A percentile compares a stretch with the other conserved stretches of the same genome.
Conservation (phyloP, 169 alveolate species). For the Eimeria praecox region DNA sequence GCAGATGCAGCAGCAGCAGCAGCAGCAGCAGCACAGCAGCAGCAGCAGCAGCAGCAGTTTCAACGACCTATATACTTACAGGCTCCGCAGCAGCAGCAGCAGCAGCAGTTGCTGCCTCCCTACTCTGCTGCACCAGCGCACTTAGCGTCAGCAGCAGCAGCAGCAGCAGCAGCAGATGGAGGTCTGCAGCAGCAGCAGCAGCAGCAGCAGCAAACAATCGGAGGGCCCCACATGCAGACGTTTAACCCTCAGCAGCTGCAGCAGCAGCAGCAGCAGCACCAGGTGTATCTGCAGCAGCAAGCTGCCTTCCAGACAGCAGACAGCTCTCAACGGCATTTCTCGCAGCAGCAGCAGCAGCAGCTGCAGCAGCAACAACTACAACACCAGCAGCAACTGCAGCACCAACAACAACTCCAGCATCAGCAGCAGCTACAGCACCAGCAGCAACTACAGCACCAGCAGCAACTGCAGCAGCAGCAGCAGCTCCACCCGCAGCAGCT, state of each 20-base stretch:
- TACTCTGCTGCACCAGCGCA: constrained; percentile 28
- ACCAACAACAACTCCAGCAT: not conserved
- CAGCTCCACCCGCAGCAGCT: constrained; percentile 19
- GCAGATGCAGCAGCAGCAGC: constrained; percentile 18
- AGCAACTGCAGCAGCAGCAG: constrained; percentile 12
- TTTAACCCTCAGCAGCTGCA: not conserved
- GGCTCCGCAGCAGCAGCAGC: constrained; percentile 49
- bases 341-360: constrained; percentile 37
- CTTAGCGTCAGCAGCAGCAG: not conserved
- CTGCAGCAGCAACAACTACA: constrained; percentile 27
- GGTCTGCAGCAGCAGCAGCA: constrained; percentile 6
- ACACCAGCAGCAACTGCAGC: constrained; percentile 26
- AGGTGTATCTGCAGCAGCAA: constrained; percentile 14
- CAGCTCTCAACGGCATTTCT: constrained; percentile 6
- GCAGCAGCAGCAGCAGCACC: constrained; percentile 20
- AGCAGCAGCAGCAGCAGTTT: constrained; percentile 50
- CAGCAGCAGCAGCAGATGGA: not conserved
- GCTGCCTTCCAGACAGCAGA: constrained; percentile 21
- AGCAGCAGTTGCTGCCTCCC: constrained; percentile 50
- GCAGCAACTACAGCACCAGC: constrained; percentile 23
- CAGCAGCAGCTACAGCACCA: constrained; percentile 33
- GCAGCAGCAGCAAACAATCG: constrained; percentile 44
- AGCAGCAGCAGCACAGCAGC: constrained; percentile 40
- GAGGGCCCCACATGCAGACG: not conserved
- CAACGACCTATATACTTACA: constrained; percentile 27